These are phyloP conservation scores for Omphalotus olearius DNA, from an alignment of 1,284 basidiomycete species.

Conservation along the genomic window DNA sequence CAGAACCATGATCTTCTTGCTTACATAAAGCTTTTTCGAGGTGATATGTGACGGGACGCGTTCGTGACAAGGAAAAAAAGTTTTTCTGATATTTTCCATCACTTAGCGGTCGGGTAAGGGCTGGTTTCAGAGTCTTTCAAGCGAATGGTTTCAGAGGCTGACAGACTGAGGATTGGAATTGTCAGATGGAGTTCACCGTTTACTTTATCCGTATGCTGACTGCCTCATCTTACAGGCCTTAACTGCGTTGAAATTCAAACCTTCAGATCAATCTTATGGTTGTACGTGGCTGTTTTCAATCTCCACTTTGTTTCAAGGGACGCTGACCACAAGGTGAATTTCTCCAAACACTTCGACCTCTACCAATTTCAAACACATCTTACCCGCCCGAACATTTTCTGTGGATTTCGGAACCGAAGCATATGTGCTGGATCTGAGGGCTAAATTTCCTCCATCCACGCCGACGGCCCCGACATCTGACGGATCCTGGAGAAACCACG, in stretches of 20 bases:
- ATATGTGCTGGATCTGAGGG: constrained; percentile 40
- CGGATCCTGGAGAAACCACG: constrained; percentile 40
- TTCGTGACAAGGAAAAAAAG: no score
- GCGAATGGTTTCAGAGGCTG: constrained; percentile 8
- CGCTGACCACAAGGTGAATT: neutral
- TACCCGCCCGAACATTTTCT: neutral
- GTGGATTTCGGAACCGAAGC: constrained; percentile 24
- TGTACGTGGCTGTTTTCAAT: constrained; percentile 27
- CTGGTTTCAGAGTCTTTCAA: no score
- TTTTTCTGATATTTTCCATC: no score
- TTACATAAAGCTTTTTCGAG: no score
- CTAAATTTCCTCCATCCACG: constrained; percentile 29
- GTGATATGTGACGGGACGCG: no score
- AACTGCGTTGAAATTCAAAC: constrained; percentile 37
- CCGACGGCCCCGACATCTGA: constrained; percentile 21
- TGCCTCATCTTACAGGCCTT: constrained; percentile 28
- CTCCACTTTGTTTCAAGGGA: neutral
- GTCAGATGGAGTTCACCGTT: neutral
- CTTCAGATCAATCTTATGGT: constrained; percentile 33
- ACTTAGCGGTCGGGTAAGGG: no score
- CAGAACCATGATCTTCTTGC: no score
- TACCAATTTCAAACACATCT: neutral
- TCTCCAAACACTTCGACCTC: neutral
- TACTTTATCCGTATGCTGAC: neutral
- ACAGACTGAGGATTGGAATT: constrained; percentile 8